Percentiles rank a stretch among this genome's conserved stretches.
Conservation (phyloP, 2,329 filamentous ascomycete species). For the Aureobasidium sp. region DNA sequence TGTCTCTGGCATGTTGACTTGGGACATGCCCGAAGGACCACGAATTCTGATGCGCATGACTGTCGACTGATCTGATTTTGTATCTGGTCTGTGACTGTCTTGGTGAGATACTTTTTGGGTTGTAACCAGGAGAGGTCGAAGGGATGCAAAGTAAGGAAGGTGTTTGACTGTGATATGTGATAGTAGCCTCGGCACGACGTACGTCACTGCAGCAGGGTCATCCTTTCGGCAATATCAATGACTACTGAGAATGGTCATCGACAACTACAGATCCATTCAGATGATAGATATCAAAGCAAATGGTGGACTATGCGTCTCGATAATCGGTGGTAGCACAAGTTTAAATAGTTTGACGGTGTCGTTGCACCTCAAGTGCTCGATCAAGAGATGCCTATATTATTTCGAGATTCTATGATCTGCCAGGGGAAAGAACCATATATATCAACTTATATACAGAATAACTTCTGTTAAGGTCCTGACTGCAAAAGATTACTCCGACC, state of each 20-base stretch:
- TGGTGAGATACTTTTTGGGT: background rate
- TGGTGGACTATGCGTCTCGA: background rate
- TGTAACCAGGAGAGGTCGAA: background rate
- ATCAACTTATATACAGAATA: background rate
- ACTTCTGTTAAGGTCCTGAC: too few relatives aligned
- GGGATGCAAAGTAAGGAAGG: background rate
- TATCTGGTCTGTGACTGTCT: background rate
- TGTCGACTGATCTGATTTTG: background rate
- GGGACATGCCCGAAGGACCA: conserved; percentile 64
- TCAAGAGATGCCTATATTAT: too few relatives aligned
- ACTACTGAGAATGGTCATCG: background rate
- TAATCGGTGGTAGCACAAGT: too few relatives aligned
- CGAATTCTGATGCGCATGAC: conserved; percentile 71
- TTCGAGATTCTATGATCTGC: too few relatives aligned
- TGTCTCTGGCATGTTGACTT: conserved; percentile 60
- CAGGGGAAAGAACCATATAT: background rate
- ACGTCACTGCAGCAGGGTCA: background rate
- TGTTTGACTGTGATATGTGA: background rate
- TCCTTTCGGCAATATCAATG: background rate
- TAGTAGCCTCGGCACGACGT: background rate
- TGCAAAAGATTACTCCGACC: background rate
- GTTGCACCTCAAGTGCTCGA: too few relatives aligned
- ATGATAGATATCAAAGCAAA: background rate
- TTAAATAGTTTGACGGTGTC: too few relatives aligned
- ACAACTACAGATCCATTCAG: background rate